phyloP scores from a whole-genome alignment of 2,329 filamentous ascomycete species.

The Metarhizium anisopliae region DNA sequence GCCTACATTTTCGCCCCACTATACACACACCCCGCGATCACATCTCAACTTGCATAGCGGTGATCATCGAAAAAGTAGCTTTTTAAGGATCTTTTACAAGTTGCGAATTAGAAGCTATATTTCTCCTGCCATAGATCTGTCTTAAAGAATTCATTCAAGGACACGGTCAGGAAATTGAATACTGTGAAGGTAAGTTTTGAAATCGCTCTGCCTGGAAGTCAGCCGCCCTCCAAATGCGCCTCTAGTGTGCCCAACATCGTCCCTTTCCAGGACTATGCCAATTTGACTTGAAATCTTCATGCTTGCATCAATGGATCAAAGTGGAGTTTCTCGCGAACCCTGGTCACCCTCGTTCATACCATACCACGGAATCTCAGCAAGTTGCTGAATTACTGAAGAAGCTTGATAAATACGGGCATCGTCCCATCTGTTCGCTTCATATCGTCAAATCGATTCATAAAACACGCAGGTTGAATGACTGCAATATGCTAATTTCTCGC shows the following conservation, averaged over 20 bases:
- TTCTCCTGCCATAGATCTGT: background rate
- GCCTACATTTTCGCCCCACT: background rate
- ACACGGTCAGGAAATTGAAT: background rate
- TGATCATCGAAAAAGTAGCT: background rate
- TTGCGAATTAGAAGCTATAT: background rate
- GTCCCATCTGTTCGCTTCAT: background rate
- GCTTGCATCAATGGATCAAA: background rate
- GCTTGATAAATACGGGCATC: background rate
- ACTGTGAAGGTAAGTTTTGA: background rate
- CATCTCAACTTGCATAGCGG: conserved; percentile 7
- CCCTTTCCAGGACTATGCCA: too few species aligned
- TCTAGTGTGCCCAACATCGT: too few species aligned
- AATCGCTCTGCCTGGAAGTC: too few species aligned
- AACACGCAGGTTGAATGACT: background rate
- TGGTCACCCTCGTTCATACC: background rate
- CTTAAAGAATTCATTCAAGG: background rate
- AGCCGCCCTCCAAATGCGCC: too few species aligned
- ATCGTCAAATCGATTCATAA: background rate
- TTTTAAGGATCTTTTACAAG: background rate
- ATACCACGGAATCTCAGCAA: background rate
- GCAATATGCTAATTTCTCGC: background rate
- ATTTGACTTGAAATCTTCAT: background rate
- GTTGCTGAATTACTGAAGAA: background rate
- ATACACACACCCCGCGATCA: conserved; percentile 1
- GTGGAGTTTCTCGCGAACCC: background rate